phyloP scores from a whole-genome alignment of 192 early-diverging fungal species.

The Linnemannia elongata region DNA sequence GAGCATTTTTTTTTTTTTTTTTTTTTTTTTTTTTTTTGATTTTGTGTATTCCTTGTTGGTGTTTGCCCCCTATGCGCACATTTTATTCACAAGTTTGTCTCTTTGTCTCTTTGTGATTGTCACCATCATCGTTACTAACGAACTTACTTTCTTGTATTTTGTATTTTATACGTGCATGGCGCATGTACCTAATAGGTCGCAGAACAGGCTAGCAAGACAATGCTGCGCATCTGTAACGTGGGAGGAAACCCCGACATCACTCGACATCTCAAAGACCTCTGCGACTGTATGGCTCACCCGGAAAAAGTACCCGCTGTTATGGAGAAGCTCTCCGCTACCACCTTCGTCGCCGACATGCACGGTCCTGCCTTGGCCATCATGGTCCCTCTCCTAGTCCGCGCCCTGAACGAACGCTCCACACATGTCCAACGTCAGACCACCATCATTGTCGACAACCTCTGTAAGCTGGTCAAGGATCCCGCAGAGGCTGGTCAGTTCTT shows the following conservation, averaged over 20 bases:
- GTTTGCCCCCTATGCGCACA: not conserved
- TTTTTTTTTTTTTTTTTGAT: not conserved
- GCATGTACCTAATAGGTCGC: conserved; percentile 25
- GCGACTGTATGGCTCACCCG: conserved; percentile 83
- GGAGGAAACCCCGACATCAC: conserved; percentile 83
- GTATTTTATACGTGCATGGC: too few species aligned
- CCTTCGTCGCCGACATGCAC: conserved; percentile 84
- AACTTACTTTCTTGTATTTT: not conserved
- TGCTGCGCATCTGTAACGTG: conserved; percentile 78
- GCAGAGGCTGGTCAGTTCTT: conserved; percentile 83
- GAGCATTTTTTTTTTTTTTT: not conserved
- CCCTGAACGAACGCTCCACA: conserved; percentile 73
- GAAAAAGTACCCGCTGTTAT: conserved; percentile 81
- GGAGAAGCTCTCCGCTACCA: conserved; percentile 80
- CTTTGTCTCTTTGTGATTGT: not conserved
- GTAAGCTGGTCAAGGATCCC: conserved; percentile 89
- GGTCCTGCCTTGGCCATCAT: conserved; percentile 84
- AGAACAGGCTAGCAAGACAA: conserved; percentile 67
- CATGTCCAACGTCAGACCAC: conserved; percentile 76
- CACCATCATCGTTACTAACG: not conserved
- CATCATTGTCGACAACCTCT: conserved; percentile 89
- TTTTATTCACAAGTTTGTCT: not conserved
- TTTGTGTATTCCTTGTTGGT: not conserved
- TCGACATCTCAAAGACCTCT: conserved; percentile 77
- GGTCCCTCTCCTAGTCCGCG: conserved; percentile 81